Conservation (phyloP, 495 filamentous ascomycete genomes). For the Podospora australis region DNA sequence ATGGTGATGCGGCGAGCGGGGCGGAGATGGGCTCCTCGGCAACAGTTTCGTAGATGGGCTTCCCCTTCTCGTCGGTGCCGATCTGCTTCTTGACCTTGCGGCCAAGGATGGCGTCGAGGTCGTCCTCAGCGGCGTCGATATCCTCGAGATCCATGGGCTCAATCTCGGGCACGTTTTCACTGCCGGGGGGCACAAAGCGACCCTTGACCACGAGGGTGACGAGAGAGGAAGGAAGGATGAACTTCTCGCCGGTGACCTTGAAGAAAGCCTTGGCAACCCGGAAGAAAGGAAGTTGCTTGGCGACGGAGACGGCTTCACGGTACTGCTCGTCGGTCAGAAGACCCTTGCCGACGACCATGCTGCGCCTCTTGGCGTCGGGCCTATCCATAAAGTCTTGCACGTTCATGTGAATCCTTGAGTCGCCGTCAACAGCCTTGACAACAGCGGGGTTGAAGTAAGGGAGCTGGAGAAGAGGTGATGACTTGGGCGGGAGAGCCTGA, state of each 20-base stretch:
- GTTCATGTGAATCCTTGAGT: slow-evolving; percentile 64
- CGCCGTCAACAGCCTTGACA: slow-evolving; percentile 69
- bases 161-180: slow-evolving; percentile 61
- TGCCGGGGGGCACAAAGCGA: slow-evolving; percentile 87
- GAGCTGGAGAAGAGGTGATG: slow-evolving; percentile 86
- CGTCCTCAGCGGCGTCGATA: slow-evolving; percentile 86
- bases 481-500: slow-evolving; percentile 76
- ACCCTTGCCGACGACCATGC: slow-evolving; percentile 58
- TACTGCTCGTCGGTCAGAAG: slow-evolving; percentile 74
- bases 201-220: slow-evolving; percentile 92
- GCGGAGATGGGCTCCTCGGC: slow-evolving; percentile 62
- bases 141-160: slow-evolving; percentile 78
- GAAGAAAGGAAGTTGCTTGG: slow-evolving; percentile 72
- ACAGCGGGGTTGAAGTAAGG: slow-evolving; percentile 76
- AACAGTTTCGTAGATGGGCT: slow-evolving; percentile 34
- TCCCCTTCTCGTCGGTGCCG: slow-evolving; percentile 52
- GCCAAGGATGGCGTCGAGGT: slow-evolving; percentile 79
- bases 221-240: slow-evolving; percentile 85
- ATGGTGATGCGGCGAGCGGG: slow-evolving; percentile 81
- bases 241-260: slow-evolving; percentile 92
- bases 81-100: slow-evolving; percentile 59
- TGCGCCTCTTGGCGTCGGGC: slow-evolving; percentile 65
- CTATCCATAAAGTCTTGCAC: slow-evolving; percentile 84
- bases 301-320: slow-evolving; percentile 63
- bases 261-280: slow-evolving; percentile 93